Evolutionary conservation across 2,329 filamentous ascomycete species (phyloP).

Genomic region (Aureobasidium sp.): DNA sequence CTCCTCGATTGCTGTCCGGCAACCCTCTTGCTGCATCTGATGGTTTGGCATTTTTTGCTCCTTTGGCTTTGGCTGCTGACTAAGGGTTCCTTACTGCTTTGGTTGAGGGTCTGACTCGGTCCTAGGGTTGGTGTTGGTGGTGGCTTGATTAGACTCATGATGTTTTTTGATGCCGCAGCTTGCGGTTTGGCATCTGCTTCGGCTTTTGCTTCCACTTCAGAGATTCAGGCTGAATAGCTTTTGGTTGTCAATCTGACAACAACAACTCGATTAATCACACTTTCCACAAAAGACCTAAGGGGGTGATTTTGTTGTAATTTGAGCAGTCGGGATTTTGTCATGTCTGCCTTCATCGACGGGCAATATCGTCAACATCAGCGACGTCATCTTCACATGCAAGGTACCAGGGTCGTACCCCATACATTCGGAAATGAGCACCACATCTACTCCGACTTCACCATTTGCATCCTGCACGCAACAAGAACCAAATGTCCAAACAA

Average conservation of each 20-base stretch:
- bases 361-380: background rate
- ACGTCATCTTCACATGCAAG: constrained; percentile 10
- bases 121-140: too few species aligned
- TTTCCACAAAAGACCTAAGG: accelerated
- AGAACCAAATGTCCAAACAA: background rate
- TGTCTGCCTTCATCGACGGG: background rate
- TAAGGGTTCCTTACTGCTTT: background rate
- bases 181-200: background rate
- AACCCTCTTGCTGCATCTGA: background rate
- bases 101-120: background rate
- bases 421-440: background rate
- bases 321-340: too few species aligned
- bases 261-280: background rate
- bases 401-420: background rate
- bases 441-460: background rate
- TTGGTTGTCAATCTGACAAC: too few species aligned
- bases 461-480: too few species aligned
- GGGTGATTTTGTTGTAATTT: too few species aligned
- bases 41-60: background rate
- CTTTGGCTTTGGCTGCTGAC: background rate
- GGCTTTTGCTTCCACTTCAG: background rate
- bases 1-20: background rate
- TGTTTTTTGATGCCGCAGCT: background rate
- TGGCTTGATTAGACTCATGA: background rate
- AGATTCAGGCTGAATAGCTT: too few species aligned